Conservation (phyloP, 495 filamentous ascomycete genomes). For the Podospora fimiseda region DNA sequence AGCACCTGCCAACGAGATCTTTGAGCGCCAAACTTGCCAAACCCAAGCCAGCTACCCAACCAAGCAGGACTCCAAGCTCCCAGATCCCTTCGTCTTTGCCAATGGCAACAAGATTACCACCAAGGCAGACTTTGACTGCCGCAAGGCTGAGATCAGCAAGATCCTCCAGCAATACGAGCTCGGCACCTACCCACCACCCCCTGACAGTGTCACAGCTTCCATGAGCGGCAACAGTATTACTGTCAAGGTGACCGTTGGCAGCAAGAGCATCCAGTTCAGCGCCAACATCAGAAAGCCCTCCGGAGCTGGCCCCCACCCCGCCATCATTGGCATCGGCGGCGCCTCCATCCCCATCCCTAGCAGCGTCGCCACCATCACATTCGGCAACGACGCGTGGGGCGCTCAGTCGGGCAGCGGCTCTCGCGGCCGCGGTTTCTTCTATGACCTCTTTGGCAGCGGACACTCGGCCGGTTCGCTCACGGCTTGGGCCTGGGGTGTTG, state of each 20-base stretch:
- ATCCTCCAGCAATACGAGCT: constrained; percentile 50
- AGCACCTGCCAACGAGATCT: constrained; percentile 37
- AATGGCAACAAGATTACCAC: constrained; percentile 39
- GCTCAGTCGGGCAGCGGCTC: constrained; percentile 31
- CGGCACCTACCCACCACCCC: constrained; percentile 39
- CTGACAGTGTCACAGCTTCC: constrained; percentile 39
- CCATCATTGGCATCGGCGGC: constrained; percentile 47
- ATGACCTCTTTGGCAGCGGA: constrained; percentile 42
- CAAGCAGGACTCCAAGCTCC: constrained; percentile 37
- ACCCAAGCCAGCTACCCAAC: constrained; percentile 19
- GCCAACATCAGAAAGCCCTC: constrained; percentile 38
- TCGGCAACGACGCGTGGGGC: constrained; percentile 45
- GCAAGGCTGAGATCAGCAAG: constrained; percentile 43
- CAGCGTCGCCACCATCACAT: constrained; percentile 42
- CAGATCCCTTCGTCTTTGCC: constrained; percentile 46
- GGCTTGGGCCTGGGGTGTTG: constrained; percentile 51
- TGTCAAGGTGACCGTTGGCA: constrained; percentile 40
- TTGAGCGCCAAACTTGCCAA: constrained; percentile 37
- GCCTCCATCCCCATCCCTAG: constrained; percentile 41
- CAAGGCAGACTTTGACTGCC: constrained; percentile 45
- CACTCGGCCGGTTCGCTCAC: constrained; percentile 47
- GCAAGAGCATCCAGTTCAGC: constrained; percentile 43
- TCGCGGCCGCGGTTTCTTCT: constrained; percentile 46
- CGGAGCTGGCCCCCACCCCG: constrained; percentile 38
- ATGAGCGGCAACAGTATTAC: constrained; percentile 34